phyloP scores from a whole-genome alignment of 176 grass and related monocot species.

The maize (Zea mays) region Zm-B73-REFERENCE-NAM-5.0 NC_050098.1:155099001-155099500 shows the following conservation, averaged over 20 bases:
- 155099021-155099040: background rate
- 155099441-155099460: background rate
- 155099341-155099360: no score
- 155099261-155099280: no score
- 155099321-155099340: no score
- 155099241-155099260: no score
- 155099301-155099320: no score
- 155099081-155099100: background rate
- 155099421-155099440: background rate
- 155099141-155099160: background rate
- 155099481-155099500: background rate
- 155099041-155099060: background rate
- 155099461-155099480: background rate
- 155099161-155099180: no score
- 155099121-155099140: background rate
- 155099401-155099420: background rate
- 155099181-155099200: no score
- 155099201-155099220: no score
- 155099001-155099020: background rate
- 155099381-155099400: no score
- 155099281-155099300: no score
- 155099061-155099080: background rate
- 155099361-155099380: no score
- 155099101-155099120: constrained; percentile 14
- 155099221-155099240: no score